Evolutionary conservation across 805 yeast genomes (phyloP).

Genomic region (Saccharomycopsis microspora): DNA sequence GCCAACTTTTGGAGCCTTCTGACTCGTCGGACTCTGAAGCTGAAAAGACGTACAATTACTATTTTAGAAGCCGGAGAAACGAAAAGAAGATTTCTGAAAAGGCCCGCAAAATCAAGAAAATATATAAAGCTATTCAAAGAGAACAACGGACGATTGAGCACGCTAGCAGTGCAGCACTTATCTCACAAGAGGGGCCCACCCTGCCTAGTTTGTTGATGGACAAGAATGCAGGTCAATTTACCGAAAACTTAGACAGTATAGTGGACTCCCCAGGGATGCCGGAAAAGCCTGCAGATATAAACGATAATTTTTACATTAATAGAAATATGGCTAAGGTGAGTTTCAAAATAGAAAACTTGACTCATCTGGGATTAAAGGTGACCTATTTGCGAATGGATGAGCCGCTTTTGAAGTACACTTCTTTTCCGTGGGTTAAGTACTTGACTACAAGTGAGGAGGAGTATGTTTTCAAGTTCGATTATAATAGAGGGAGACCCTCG

Average conservation of each 20-base stretch:
- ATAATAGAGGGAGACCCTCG: conserved; percentile 10
- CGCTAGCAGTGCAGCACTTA: not conserved
- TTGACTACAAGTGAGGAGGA: conserved; percentile 31
- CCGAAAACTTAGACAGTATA: not conserved
- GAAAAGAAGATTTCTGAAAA: conserved; percentile 3
- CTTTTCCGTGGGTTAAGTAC: conserved; percentile 75
- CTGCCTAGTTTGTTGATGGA: conserved; percentile 13
- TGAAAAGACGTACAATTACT: conserved; percentile 13
- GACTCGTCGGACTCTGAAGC: conserved; percentile 9
- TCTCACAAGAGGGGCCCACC: conserved; percentile 7
- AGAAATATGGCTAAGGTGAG: conserved; percentile 32
- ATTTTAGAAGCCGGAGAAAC: not conserved
- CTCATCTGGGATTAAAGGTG: conserved; percentile 57
- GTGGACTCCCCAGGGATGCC: conserved; percentile 8
- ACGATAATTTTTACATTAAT: conserved; percentile 9
- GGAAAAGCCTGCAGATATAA: conserved; percentile 2
- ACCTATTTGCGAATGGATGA: conserved; percentile 60
- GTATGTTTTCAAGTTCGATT: conserved; percentile 19
- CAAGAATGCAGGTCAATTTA: conserved; percentile 1
- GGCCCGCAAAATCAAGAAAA: conserved; percentile 9
- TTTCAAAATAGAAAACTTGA: conserved; percentile 53
- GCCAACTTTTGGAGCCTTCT: conserved; percentile 2
- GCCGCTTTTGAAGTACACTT: conserved; percentile 44
- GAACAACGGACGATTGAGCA: conserved; percentile 8
- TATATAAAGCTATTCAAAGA: conserved; percentile 13